phyloP scores from a whole-genome alignment of 2,329 filamentous ascomycete species.

The Blumeriella jaapii region DNA sequence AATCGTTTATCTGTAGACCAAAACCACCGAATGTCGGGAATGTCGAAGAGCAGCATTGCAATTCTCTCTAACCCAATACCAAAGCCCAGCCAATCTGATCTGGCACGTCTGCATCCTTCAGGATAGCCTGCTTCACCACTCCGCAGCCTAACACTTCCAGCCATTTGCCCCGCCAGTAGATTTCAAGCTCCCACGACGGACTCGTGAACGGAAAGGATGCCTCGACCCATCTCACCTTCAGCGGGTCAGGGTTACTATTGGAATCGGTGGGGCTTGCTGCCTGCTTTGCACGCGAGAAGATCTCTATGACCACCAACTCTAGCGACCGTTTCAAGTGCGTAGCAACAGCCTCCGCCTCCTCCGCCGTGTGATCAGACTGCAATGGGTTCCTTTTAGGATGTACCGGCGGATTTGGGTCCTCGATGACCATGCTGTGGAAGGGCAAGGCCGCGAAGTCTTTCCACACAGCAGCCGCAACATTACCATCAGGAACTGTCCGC shows the following conservation, averaged over 20 bases:
- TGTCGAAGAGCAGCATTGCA: conserved; percentile 93
- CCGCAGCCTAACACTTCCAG: conserved; percentile 92
- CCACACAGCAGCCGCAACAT: conserved; percentile 54
- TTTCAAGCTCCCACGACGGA: conserved; percentile 91
- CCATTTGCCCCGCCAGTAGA: conserved; percentile 91
- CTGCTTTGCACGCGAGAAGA: conserved; percentile 68
- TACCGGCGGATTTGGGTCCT: conserved; percentile 71
- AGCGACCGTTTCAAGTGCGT: conserved; percentile 81
- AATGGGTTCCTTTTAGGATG: conserved; percentile 74
- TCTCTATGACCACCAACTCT: conserved; percentile 79
- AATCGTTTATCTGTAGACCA: conserved; percentile 85
- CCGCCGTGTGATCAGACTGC: conserved; percentile 59
- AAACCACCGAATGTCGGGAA: conserved; percentile 92
- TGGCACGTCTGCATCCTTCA: conserved; percentile 65
- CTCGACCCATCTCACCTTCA: conserved; percentile 87
- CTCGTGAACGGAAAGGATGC: conserved; percentile 97
- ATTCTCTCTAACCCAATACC: conserved; percentile 89
- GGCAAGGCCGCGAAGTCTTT: conserved; percentile 62
- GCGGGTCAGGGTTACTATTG: conserved; percentile 50
- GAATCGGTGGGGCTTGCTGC: conserved; percentile 41
- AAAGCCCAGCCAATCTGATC: conserved; percentile 86
- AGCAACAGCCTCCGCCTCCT: conserved; percentile 72
- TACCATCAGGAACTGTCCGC: conserved; percentile 40
- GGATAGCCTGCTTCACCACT: conserved; percentile 72
- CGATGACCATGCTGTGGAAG: conserved; percentile 61